Percentiles rank a stretch among this genome's conserved stretches.
These are phyloP conservation scores for Colletotrichum spinosum DNA, from an alignment of 2,329 filamentous ascomycete species.

Conservation along the genomic window DNA sequence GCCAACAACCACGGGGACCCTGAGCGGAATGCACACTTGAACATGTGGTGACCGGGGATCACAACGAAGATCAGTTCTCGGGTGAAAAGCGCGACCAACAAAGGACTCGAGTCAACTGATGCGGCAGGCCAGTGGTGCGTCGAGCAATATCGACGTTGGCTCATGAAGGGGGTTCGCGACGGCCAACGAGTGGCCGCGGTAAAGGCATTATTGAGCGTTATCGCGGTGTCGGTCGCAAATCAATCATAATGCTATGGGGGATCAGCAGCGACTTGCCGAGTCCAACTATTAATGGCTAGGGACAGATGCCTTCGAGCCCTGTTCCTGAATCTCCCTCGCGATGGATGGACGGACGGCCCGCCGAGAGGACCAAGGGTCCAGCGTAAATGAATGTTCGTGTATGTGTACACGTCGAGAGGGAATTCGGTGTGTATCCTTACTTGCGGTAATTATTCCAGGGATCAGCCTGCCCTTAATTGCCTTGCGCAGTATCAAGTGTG, in stretches of 20 bases:
- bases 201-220: conserved; percentile 29
- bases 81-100: background rate
- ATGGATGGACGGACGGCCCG: conserved; percentile 24
- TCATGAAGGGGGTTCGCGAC: conserved; percentile 11
- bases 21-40: conserved; percentile 4
- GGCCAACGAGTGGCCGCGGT: conserved; percentile 11
- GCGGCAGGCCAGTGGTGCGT: conserved; percentile 4
- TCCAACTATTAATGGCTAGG: conserved; percentile 5
- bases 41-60: conserved; percentile 12
- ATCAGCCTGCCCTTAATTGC: background rate
- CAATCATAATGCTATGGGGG: conserved; percentile 20
- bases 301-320: conserved; percentile 25
- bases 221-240: conserved; percentile 28
- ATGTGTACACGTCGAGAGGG: background rate
- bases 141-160: conserved; percentile 12
- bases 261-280: conserved; percentile 22
- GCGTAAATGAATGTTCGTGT: conserved; percentile 4
- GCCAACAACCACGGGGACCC: conserved; percentile 20
- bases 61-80: conserved; percentile 8
- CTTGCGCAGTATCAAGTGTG: background rate
- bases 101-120: conserved; percentile 5
- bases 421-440: background rate
- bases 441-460: conserved; percentile 25
- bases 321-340: conserved; percentile 33
- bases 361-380: conserved; percentile 22